Conservation (phyloP, 441 rosid species). For the Viola pubescens region DNA sequence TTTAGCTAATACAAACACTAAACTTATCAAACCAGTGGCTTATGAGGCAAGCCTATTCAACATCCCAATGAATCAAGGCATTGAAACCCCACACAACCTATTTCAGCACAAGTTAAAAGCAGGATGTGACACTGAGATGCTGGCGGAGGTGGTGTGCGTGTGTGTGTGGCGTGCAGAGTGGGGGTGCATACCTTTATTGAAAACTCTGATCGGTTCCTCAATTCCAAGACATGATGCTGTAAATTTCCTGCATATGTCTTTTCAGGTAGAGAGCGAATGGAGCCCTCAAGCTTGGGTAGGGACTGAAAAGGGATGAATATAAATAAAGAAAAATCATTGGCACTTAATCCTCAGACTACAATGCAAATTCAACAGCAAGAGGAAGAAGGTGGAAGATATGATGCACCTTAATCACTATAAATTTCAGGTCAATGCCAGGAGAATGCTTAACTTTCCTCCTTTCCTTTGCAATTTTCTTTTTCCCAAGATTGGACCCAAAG, state of each 20-base stretch:
- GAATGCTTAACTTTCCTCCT: slow-evolving; percentile 49
- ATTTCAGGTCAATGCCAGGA: slow-evolving; percentile 49
- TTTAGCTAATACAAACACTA: background rate
- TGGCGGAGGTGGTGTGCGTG: too few species aligned
- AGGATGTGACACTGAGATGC: too few species aligned
- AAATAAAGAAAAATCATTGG: slow-evolving; percentile 6
- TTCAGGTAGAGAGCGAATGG: slow-evolving; percentile 53
- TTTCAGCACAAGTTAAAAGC: too few species aligned
- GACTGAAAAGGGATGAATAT: slow-evolving; percentile 36
- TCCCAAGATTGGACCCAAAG: slow-evolving; percentile 46
- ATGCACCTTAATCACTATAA: slow-evolving; percentile 78
- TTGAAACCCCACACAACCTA: too few species aligned
- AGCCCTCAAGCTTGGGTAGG: slow-evolving; percentile 89
- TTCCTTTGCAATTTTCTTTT: slow-evolving; percentile 44
- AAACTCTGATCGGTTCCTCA: slow-evolving; percentile 63
- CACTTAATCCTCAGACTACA: slow-evolving; percentile 9
- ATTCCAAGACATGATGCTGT: slow-evolving; percentile 60
- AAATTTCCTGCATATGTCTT: slow-evolving; percentile 75
- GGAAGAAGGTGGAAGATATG: background rate
- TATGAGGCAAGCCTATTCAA: too few species aligned
- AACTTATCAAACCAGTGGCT: background rate
- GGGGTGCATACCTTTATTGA: slow-evolving; percentile 62
- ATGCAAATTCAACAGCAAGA: slow-evolving; percentile 13
- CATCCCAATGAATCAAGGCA: too few species aligned
- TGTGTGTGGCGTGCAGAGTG: too few species aligned